phyloP scores from a whole-genome alignment of 1,284 basidiomycete species.

The Baeospora myosura region DNA sequence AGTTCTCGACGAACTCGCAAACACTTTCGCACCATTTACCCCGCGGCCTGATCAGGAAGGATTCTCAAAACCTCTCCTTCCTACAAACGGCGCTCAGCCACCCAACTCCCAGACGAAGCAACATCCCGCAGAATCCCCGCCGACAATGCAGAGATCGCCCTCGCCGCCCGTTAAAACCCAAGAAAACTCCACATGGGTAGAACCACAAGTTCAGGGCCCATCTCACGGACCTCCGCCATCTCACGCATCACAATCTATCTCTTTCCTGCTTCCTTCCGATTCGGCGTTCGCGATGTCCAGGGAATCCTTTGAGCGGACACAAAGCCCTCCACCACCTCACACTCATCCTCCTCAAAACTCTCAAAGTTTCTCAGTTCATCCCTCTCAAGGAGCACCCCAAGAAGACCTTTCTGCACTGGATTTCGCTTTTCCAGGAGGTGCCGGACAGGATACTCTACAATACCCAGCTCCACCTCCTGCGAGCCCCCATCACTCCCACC shows the following conservation, averaged over 20 bases:
- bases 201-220: background rate
- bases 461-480: background rate
- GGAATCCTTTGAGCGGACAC: slow-evolving; percentile 8
- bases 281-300: background rate
- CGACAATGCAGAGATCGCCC: too few relatives aligned
- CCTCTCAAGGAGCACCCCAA: too few relatives aligned
- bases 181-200: background rate
- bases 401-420: too few relatives aligned
- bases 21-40: slow-evolving; percentile 19
- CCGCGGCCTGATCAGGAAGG: slow-evolving; percentile 11
- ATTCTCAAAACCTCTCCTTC: slow-evolving; percentile 16
- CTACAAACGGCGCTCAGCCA: too few relatives aligned
- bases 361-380: background rate
- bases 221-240: background rate
- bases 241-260: background rate
- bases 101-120: too few relatives aligned
- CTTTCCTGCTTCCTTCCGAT: background rate
- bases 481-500: too few relatives aligned
- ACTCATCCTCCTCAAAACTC: background rate
- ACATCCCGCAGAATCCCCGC: too few relatives aligned
- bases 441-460: too few relatives aligned
- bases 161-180: slow-evolving; percentile 1
- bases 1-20: slow-evolving; percentile 17
- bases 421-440: too few relatives aligned
- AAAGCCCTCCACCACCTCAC: slow-evolving; percentile 2